Base-by-base conservation (phyloP, 78 protist species). In the Trichosphaerium sp. region DNA sequence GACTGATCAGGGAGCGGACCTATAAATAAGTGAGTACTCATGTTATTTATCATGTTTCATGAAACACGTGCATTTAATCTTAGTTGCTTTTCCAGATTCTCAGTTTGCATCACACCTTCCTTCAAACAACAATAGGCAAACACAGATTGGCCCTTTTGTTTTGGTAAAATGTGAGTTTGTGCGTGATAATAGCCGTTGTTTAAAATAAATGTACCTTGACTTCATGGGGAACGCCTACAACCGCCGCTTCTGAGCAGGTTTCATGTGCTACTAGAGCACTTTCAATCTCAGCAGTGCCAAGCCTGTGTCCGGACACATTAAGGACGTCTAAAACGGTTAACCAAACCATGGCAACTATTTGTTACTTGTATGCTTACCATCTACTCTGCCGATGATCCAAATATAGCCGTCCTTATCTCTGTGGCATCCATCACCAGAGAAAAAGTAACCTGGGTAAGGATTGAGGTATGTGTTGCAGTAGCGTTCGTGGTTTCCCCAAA, bases 251-350 rank as follows among this genome's bases (percentile, higher is more conserved):
- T 1, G 90, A 89, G 40, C 74, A 60, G 10, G 51, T 23, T 2
- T 28, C 51, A 38, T 49, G 77, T 18, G 82, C 67, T 2, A 76
- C 88, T 11, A 92, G 32, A 1, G 88, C 94, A 29, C 64, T 57
- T 65, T 91, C 98, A 7, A 90, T 41, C 66, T 96, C 98, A 1
- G 95, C 95, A 0, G 99, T 88, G 14, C 97, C 97, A 6, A 96
- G 34, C 28, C 97, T 79, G 61, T 93, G 97, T 7, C 99, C 99
- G 1, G 90, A 67, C 44, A 91, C 95, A 71, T 87, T 89, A 60
- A 84, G 60, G 25, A 90, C 91, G 35, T 71, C 83, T 8, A 58
- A 29, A 4, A 58, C 5, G 38, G 39, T 10, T 4, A 58, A 11
- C 3, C 21, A 4, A 58, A 7, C 7, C 23, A 52, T 52, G 58